Percentiles rank a stretch among this genome's conserved stretches.
These are phyloP conservation scores for Kokia cookei DNA, from an alignment of 441 rosid species.

Conservation along the genomic window DNA sequence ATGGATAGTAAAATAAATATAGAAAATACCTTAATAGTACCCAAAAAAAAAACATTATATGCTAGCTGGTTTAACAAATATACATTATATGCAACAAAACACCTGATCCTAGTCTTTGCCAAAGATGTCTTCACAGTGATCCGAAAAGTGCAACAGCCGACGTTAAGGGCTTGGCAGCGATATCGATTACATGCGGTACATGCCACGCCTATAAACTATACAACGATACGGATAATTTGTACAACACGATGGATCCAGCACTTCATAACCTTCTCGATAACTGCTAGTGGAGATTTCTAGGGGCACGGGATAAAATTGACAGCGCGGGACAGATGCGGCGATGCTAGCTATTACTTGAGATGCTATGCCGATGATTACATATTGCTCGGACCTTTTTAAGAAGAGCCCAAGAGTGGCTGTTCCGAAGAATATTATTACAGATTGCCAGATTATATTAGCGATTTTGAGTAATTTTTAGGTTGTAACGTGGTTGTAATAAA, in stretches of 20 bases:
- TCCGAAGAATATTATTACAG: slow-evolving; percentile 3
- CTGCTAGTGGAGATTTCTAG: neutral
- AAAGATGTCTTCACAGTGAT: neutral
- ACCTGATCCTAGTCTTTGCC: neutral
- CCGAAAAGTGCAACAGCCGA: neutral
- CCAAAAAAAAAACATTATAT: no score
- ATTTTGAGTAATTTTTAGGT: neutral
- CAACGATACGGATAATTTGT: neutral
- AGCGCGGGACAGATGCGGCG: neutral
- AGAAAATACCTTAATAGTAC: no score
- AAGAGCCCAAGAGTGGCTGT: neutral
- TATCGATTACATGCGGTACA: neutral
- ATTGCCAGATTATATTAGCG: neutral
- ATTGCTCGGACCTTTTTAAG: slow-evolving; percentile 3
- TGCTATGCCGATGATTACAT: neutral
- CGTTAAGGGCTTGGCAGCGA: neutral
- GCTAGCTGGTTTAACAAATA: no score
- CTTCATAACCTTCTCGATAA: neutral
- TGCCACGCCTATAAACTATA: neutral
- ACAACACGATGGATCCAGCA: neutral
- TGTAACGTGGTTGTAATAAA: no score
- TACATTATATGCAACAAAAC: neutral
- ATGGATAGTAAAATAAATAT: no score
- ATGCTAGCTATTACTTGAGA: neutral
- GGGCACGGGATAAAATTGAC: neutral